Evolutionary conservation across 371 early-diverging fungal species (phyloP).

Genomic region (Saksenaea oblongispora): DNA sequence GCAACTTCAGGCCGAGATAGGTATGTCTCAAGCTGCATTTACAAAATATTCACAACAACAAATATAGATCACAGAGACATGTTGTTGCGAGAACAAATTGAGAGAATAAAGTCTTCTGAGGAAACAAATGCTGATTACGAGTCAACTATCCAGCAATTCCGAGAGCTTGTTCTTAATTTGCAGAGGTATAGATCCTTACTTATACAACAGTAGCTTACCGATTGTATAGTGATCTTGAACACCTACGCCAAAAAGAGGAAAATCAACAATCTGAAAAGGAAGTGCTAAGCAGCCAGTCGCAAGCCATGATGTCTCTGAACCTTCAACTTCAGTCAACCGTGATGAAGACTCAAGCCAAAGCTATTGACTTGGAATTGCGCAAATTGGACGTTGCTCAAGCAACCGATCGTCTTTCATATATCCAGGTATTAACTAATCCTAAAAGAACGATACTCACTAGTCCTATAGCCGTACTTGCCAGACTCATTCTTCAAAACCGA

Average conservation of each 20-base stretch:
- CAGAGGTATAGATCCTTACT: conserved; percentile 56
- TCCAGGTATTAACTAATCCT: conserved; percentile 31
- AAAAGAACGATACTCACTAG: not conserved
- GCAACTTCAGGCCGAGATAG: conserved; percentile 82
- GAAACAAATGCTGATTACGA: conserved; percentile 88
- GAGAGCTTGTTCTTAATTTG: conserved; percentile 77
- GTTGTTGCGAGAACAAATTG: conserved; percentile 63
- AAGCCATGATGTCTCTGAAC: conserved; percentile 82
- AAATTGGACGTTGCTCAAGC: conserved; percentile 87
- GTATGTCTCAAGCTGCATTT: conserved; percentile 12
- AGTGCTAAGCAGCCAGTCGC: conserved; percentile 70
- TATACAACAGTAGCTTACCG: not conserved
- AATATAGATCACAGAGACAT: conserved; percentile 65
- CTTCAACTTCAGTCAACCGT: conserved; percentile 79
- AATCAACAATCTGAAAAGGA: conserved; percentile 54
- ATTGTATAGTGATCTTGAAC: conserved; percentile 60
- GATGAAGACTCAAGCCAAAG: conserved; percentile 85
- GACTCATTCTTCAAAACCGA: conserved; percentile 82
- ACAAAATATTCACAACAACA: not conserved
- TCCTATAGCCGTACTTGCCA: conserved; percentile 75
- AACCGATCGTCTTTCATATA: conserved; percentile 69
- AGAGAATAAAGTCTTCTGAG: conserved; percentile 63
- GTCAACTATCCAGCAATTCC: conserved; percentile 84
- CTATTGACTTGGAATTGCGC: conserved; percentile 88
- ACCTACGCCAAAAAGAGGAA: conserved; percentile 65